Base-by-base conservation (phyloP, 768 basidiomycete genomes). In the Leucocoprinus sp. region DNA sequence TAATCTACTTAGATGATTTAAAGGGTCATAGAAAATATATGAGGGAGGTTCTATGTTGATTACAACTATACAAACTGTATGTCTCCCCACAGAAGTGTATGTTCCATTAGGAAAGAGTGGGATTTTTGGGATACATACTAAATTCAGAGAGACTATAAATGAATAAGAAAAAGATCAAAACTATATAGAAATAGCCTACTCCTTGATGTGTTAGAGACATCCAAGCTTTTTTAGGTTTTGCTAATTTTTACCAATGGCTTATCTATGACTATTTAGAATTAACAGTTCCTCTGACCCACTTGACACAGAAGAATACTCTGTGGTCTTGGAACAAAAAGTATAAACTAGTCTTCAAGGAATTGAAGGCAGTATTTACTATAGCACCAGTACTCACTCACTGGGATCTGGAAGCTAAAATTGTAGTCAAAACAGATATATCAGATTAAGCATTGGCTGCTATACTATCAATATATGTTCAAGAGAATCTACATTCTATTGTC, bases 121-220 rank as follows among this genome's bases (percentile, higher is more conserved):
- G 65, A 36, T 71, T 62, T 51, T 57, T 72, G 2, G 65, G 71
- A 5, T 61, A 63, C 42, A 57, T 71, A 42, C 45, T 74, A 37
- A 40, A 48, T 9, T 44, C 54, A 2, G 51, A 58, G 6, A 56
- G 48, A 8, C 34, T 72, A 75, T 6, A 5, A 6, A 28, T 28
- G 27, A 6, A 5, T 12, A 12, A 28, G 6, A 12, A 28, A 5
- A 28, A 28, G 54, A 49, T 75, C 37, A 41, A 63, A 8, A 53
- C 49, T 2, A 54, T 70, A 31, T 33, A 42, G 18, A 48, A 59
- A 1, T 72, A 69, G 69, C 68, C 63, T 1, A 48, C 38, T 17
- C 69, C 68, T 0, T 43, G 37, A 2, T 60, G 44, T 14, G 53
- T 66, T 18, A 60, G 57, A 31, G 58, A 68, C 17, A 42, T 69